Evolutionary conservation across 257 asterid species (phyloP), one percentile per base, ranked within the genome.

Genomic region (Solanum piurae): DNA sequence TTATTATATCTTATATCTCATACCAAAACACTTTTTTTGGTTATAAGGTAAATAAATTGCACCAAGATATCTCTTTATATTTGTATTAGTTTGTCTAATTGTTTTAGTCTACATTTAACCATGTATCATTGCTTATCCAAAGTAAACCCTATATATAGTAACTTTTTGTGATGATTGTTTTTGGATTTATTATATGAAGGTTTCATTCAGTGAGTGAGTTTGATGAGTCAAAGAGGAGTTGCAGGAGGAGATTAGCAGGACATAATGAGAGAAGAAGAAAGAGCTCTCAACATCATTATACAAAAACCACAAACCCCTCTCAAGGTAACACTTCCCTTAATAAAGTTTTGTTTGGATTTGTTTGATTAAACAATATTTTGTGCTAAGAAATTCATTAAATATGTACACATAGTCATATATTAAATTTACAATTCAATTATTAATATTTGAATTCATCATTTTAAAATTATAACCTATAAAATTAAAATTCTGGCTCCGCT

Each of bases 201-300:
- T 95, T 95, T 89, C 98, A 95, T 86, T 93, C 80, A 12, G 77
- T 93, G 85, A 87, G 64, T 6, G 98, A 93, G 87, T 95, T 95
- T 74, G 98, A 94, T 82, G 95, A 93, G n/a, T 46, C 96, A 5
- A 95, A 95, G 94, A 91, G 98, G 79, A 94, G 95, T 84, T 93
- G 98, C 31, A 84, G 98, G 46, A 90, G 96, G 93, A 93, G 96
- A 88, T 87, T 95, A 87, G 98, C 98, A 3, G 98, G 98, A 7
- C 98, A 95, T 69, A 95, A 93, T 29, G 92, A 93, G 89, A 89
- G 95, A 72, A 93, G 98, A 75, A 90, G 98, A 91, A 95, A 94
- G 94, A 90, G 86, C 87, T 93, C 93, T 86, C 95, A 92, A 71
- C 91, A 90, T 18, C 94, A 90, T 8, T 87, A 90, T 68, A 74